phyloP scores from a whole-genome alignment of 805 yeast species.

The Lipomyces oligophaga region DNA sequence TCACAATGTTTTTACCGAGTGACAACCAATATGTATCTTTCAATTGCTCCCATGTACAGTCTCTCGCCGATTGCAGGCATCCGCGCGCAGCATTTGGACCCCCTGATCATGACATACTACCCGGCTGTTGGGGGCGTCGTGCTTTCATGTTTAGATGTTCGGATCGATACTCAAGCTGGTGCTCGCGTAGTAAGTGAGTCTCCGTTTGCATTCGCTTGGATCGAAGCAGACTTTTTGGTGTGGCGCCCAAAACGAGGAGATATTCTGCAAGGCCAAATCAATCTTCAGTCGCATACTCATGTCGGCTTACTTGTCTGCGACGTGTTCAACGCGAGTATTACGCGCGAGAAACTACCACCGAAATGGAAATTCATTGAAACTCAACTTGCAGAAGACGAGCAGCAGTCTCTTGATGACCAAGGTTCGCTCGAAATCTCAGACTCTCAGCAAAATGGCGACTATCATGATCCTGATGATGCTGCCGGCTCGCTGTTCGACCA shows the following conservation, averaged over 20 bases:
- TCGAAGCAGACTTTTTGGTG: slow-evolving; percentile 70
- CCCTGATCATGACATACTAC: slow-evolving; percentile 78
- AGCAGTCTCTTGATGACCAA: slow-evolving; percentile 28
- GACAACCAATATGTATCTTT: slow-evolving; percentile 64
- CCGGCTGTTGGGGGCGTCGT: slow-evolving; percentile 75
- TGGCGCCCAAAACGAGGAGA: slow-evolving; percentile 95
- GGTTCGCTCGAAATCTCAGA: slow-evolving; percentile 8
- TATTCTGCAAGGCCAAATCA: slow-evolving; percentile 75
- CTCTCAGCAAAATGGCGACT: slow-evolving; percentile 11
- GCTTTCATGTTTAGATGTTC: slow-evolving; percentile 67
- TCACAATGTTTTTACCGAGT: slow-evolving; percentile 66
- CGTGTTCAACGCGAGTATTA: slow-evolving; percentile 90
- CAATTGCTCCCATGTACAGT: slow-evolving; percentile 80
- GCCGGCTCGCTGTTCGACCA: slow-evolving; percentile 1
- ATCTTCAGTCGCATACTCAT: slow-evolving; percentile 92
- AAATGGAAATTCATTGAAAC: slow-evolving; percentile 81
- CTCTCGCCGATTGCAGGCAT: slow-evolving; percentile 72
- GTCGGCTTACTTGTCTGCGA: slow-evolving; percentile 88
- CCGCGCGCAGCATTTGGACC: slow-evolving; percentile 82
- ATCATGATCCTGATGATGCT: slow-evolving; percentile 11
- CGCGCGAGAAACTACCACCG: slow-evolving; percentile 77
- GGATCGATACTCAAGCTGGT: slow-evolving; percentile 45
- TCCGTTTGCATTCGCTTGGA: slow-evolving; percentile 88
- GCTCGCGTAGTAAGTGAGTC: slow-evolving; percentile 72
- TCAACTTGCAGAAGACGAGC: slow-evolving; percentile 61